Evolutionary conservation across 2,329 filamentous ascomycete genomes (phyloP).

Genomic region (Ceratocystis ficicola): DNA sequence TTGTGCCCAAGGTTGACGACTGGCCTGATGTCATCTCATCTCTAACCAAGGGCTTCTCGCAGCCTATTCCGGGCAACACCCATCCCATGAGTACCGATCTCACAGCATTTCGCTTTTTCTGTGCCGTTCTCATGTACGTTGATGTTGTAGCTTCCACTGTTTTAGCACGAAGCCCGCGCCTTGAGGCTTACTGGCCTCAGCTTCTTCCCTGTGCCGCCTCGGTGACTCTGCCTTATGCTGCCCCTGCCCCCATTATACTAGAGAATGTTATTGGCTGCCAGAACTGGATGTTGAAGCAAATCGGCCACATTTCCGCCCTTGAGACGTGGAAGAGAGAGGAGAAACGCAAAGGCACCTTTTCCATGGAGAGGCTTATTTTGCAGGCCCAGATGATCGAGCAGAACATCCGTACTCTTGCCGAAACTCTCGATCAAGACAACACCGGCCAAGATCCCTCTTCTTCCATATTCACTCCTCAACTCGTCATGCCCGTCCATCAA

Average conservation of each 20-base stretch:
- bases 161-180: constrained; percentile 33
- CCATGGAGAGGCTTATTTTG: constrained; percentile 35
- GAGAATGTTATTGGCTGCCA: constrained; percentile 43
- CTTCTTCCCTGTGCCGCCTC: constrained; percentile 30
- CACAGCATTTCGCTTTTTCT: constrained; percentile 38
- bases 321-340: constrained; percentile 44
- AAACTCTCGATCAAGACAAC: constrained; percentile 24
- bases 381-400: constrained; percentile 35
- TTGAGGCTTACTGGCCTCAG: constrained; percentile 33
- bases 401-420: constrained; percentile 29
- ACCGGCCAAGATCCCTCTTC: constrained; percentile 11
- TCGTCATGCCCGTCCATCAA: constrained; percentile 21
- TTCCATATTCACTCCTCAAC: constrained; percentile 10
- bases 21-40: constrained; percentile 31
- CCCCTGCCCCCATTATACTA: constrained; percentile 31
- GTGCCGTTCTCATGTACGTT: constrained; percentile 36
- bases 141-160: constrained; percentile 41
- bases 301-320: constrained; percentile 43
- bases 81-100: constrained; percentile 37
- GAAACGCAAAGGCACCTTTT: constrained; percentile 34
- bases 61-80: constrained; percentile 28
- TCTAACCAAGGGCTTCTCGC: constrained; percentile 30
- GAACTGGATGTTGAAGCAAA: constrained; percentile 45
- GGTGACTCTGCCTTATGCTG: constrained; percentile 19
- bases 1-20: constrained; percentile 30